Evolutionary conservation across 2,329 filamentous ascomycete genomes (phyloP).

Genomic region (Dactylella cylindrospora): DNA sequence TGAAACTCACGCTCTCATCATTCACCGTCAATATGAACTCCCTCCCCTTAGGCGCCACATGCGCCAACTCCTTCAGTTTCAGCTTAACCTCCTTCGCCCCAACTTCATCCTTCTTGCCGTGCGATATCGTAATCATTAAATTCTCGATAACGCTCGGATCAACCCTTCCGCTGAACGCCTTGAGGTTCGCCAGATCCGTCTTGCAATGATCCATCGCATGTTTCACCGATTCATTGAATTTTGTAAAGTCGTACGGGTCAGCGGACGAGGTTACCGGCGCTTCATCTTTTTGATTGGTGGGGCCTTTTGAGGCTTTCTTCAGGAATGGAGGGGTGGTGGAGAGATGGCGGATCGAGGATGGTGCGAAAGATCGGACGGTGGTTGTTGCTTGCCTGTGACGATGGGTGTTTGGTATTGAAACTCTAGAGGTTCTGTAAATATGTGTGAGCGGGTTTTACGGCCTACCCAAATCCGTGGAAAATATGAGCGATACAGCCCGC

Average conservation of each 20-base stretch:
- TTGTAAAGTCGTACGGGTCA: constrained; percentile 37
- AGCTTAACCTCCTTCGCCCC: constrained; percentile 28
- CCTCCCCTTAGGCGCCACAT: constrained; percentile 36
- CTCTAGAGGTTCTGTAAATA: constrained; percentile 11
- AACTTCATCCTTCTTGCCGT: constrained; percentile 31
- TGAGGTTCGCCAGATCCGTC: constrained; percentile 22
- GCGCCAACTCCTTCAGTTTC: constrained; percentile 29
- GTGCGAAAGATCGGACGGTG: not conserved
- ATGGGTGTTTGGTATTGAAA: not conserved
- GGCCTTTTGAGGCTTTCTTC: constrained; percentile 12
- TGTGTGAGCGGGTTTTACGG: constrained; percentile 4
- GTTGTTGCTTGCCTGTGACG: too few relatives aligned
- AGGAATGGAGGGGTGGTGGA: constrained; percentile 11
- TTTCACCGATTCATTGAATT: constrained; percentile 41
- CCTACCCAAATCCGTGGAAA: constrained; percentile 9
- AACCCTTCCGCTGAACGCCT: constrained; percentile 34
- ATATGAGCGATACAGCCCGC: not conserved
- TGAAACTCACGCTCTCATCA: constrained; percentile 30
- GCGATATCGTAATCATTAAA: constrained; percentile 24
- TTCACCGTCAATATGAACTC: constrained; percentile 42
- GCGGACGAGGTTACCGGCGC: constrained; percentile 10
- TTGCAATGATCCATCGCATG: constrained; percentile 28
- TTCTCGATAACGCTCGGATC: constrained; percentile 37
- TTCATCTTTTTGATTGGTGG: constrained; percentile 22
- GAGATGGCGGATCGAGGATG: constrained; percentile 2